Evolutionary conservation across 164 flowering plant genomes (phyloP).

Genomic region (Buxus sempervirens): DNA sequence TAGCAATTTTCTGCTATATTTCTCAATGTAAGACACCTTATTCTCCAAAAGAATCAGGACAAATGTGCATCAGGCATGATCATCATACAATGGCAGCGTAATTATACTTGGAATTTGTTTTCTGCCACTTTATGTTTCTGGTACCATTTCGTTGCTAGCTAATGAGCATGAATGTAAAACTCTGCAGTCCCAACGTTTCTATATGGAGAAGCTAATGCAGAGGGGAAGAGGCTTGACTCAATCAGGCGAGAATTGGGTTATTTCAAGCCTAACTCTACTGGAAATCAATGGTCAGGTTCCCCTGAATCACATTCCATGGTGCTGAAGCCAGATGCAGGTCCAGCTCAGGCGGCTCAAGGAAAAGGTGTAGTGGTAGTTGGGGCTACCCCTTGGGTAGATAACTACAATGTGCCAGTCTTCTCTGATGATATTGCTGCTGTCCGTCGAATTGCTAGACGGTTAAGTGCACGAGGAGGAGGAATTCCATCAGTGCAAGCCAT

Average conservation of each 20-base stretch:
- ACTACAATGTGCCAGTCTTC: conserved; percentile 62
- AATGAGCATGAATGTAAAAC: conserved; percentile 5
- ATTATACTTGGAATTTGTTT: no score
- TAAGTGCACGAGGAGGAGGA: conserved; percentile 69
- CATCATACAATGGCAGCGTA: no score
- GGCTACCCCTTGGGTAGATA: conserved; percentile 63
- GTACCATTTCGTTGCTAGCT: conserved; percentile 6
- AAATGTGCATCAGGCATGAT: no score
- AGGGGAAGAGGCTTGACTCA: conserved; percentile 45
- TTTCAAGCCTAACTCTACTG: conserved; percentile 53
- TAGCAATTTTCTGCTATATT: no score
- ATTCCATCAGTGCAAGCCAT: conserved; percentile 68
- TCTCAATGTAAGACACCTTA: no score
- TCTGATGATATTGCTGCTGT: conserved; percentile 40
- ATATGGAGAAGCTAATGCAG: conserved; percentile 66
- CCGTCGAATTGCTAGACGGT: conserved; percentile 52
- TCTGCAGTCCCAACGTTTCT: conserved; percentile 63
- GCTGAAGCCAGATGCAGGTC: conserved; percentile 56
- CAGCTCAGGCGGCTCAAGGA: conserved; percentile 28
- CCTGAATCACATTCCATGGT: conserved; percentile 27
- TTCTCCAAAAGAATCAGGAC: no score
- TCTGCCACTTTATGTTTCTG: no score
- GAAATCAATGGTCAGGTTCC: conserved; percentile 55
- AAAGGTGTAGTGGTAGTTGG: conserved; percentile 64
- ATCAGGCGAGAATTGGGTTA: conserved; percentile 63